Evolutionary conservation across 352 stramenopile genomes (phyloP).

Genomic region (Globisporangium yorkense): DNA sequence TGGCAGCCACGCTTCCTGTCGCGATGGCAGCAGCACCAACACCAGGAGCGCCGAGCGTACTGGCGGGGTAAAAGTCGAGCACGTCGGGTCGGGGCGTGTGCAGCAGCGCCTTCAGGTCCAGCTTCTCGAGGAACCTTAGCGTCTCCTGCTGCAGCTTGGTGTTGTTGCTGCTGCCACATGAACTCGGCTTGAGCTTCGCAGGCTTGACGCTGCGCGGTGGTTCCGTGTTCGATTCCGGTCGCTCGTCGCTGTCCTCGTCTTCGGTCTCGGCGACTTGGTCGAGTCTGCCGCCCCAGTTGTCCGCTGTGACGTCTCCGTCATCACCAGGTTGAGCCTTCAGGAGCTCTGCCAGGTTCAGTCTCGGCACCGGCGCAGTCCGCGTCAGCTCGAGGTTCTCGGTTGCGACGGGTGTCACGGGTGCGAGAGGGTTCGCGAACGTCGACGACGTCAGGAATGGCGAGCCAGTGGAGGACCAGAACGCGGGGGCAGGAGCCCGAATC

Average conservation of each 20-base stretch:
- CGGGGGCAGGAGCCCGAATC: not conserved
- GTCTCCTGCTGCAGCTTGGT: slow-evolving; percentile 35
- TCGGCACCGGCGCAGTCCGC: slow-evolving; percentile 23
- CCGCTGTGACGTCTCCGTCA: not conserved
- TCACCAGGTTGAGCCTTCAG: slow-evolving; percentile 27
- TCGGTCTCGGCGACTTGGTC: slow-evolving; percentile 16
- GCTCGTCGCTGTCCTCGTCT: slow-evolving; percentile 15
- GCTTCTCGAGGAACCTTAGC: slow-evolving; percentile 45
- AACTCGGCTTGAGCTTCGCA: not conserved
- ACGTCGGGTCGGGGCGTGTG: slow-evolving; percentile 55
- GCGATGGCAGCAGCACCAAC: not conserved
- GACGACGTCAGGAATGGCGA: not conserved
- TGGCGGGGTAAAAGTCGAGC: slow-evolving; percentile 28
- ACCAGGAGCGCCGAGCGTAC: not conserved
- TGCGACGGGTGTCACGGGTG: not conserved
- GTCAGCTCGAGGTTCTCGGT: slow-evolving; percentile 4
- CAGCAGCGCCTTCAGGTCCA: slow-evolving; percentile 59
- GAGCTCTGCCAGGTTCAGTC: slow-evolving; percentile 41
- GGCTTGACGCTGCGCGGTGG: not conserved
- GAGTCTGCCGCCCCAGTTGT: not conserved
- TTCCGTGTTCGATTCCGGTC: not conserved
- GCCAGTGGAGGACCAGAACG: not conserved
- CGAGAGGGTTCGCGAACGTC: not conserved
- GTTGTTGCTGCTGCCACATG: slow-evolving; percentile 13
- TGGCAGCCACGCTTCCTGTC: too few species aligned